Evolutionary conservation across 2,329 filamentous ascomycete genomes (phyloP), one percentile per base, ranked within the genome.

Genomic region (Scorias spongiosa): DNA sequence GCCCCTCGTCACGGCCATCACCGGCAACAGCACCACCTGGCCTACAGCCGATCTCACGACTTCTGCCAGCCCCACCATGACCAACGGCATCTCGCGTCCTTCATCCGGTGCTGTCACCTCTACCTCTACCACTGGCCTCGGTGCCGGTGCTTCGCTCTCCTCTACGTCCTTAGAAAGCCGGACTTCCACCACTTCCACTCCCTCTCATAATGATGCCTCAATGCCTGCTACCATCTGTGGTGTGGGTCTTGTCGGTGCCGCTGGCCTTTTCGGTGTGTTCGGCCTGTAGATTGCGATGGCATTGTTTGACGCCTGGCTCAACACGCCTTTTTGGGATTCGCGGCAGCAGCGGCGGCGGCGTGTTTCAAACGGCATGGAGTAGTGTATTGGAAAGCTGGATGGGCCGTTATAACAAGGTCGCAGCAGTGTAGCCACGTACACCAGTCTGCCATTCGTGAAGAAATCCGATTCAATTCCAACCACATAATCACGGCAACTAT

Each of bases 221-320:
- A 45, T 61, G 39, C 63, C 63, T 3, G 60, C 61, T 36, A 61
- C 58, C 38, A 54, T 63, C 17, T 45, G 64, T 28, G 64, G 64
- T 43, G 60, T 59, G 17, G 62, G 63, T 40, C 42, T 68, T 26
- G 63, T 60, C 44, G 66, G 64, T 43, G 59, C 56, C 5, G 40
- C 64, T 20, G 64, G 63, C n/a, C 50, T 69, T 40, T 45, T 68
- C 29, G 65, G 63, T 50, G 57, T 68, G 50, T 54, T 69, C 44
- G 64, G 60, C 40, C 49, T 69, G 47, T 69, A 63, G 57, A 51
- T 26, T 29, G 17, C 7, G 63, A 51, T 61, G 8, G 29, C 29
- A 34, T 42, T 9, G 34, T 37, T n/a, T 8, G 34, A 17, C 17
- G 4, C 6, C 9, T 8, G 34, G 8, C 20, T 7, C 20, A 26